Percentiles rank a stretch among this genome's conserved stretches.
Evolutionary conservation across 805 yeast genomes (phyloP).

Genomic region (Komagataella ulmi): DNA sequence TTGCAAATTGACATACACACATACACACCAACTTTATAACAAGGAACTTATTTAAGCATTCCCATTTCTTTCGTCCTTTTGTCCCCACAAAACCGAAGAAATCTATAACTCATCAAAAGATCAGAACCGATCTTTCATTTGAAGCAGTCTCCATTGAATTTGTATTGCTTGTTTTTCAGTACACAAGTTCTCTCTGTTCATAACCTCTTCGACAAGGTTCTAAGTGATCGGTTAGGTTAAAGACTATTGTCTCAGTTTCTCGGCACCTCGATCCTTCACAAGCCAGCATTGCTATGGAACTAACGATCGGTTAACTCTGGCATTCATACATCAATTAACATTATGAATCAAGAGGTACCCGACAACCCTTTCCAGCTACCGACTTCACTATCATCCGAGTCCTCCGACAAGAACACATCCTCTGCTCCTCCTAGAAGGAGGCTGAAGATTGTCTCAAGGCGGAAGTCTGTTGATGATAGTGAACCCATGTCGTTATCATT

Average conservation of each 20-base stretch:
- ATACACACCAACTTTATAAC: neutral
- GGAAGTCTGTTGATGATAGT: conserved; percentile 4
- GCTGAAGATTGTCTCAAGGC: neutral
- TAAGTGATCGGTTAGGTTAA: neutral
- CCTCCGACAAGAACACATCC: neutral
- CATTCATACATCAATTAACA: neutral
- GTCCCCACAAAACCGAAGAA: neutral
- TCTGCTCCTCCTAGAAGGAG: neutral
- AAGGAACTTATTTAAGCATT: neutral
- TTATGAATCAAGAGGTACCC: neutral
- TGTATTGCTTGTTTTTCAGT: neutral
- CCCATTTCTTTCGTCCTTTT: neutral
- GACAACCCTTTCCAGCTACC: neutral
- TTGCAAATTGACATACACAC: neutral
- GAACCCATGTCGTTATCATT: conserved; percentile 19
- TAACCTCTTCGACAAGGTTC: neutral
- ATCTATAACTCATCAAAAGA: neutral
- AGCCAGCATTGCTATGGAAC: neutral
- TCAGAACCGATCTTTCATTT: neutral
- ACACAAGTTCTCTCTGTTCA: neutral
- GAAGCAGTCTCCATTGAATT: neutral
- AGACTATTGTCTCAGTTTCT: neutral
- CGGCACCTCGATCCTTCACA: neutral
- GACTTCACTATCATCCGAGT: neutral
- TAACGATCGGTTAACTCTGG: neutral